A percentile compares a stretch with the other conserved stretches of the same genome.
These are phyloP conservation scores for Umbelopsis ramanniana DNA, from an alignment of 192 early-diverging fungal genomes.

Conservation along the genomic window DNA sequence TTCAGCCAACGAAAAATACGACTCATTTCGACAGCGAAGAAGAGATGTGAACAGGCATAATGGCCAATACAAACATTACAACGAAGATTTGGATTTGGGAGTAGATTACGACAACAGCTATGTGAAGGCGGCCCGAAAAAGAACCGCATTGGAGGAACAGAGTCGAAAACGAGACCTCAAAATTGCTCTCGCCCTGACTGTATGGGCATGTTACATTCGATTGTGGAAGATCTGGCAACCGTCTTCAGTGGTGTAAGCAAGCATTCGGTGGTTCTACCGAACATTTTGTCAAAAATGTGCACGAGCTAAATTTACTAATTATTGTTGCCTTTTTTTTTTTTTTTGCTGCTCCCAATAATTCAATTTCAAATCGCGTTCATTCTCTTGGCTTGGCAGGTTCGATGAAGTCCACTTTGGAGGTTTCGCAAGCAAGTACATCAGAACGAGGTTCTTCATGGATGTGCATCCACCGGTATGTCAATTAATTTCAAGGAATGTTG, in stretches of 20 bases:
- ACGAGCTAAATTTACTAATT: background rate
- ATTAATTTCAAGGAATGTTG: background rate
- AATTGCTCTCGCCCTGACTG: slow-evolving; percentile 28
- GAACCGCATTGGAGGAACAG: slow-evolving; percentile 22
- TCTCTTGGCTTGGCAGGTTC: slow-evolving; percentile 61
- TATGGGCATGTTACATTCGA: slow-evolving; percentile 38
- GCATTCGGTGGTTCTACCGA: background rate
- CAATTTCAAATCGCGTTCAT: background rate
- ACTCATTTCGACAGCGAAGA: slow-evolving; percentile 4
- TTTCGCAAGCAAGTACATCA: slow-evolving; percentile 88
- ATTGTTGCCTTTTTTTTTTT: background rate
- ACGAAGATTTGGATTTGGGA: background rate
- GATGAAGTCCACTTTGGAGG: slow-evolving; percentile 99
- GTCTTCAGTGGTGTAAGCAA: slow-evolving; percentile 45
- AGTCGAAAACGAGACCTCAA: slow-evolving; percentile 29
- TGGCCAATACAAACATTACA: background rate
- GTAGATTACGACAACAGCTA: slow-evolving; percentile 10
- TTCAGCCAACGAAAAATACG: slow-evolving; percentile 10
- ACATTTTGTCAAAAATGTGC: background rate
- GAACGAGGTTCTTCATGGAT: slow-evolving; percentile 90
- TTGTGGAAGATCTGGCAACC: slow-evolving; percentile 49
- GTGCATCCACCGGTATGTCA: slow-evolving; percentile 91
- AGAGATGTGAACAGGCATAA: background rate
- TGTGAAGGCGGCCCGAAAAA: slow-evolving; percentile 6
- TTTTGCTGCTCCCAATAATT: too few species aligned